A percentile compares a stretch with the other conserved stretches of the same genome.
These are phyloP conservation scores for Macrotyloma uniflorum DNA, from an alignment of 306 rosid species.

Conservation along the genomic window DNA sequence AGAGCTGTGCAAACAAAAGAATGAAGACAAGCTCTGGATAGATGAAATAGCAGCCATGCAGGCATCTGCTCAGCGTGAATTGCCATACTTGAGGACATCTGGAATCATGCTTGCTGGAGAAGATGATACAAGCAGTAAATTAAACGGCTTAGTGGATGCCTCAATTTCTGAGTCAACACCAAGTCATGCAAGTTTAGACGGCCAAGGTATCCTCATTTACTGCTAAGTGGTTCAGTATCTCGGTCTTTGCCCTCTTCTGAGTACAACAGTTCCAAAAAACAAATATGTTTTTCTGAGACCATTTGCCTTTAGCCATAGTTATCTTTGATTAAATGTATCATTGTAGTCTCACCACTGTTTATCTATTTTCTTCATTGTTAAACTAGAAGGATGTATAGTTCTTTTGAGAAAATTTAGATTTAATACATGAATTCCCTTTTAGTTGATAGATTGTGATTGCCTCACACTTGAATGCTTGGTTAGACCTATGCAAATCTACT, in stretches of 20 bases:
- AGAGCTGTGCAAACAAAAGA: constrained; percentile 89
- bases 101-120: constrained; percentile 94
- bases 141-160: constrained; percentile 55
- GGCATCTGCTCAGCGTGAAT: constrained; percentile 64
- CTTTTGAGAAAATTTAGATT: constrained; percentile 21
- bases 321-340: constrained; percentile 1
- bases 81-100: constrained; percentile 78
- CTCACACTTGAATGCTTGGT: neutral
- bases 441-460: neutral
- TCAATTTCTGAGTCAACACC: constrained; percentile 73
- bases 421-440: neutral
- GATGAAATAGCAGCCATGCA: constrained; percentile 99
- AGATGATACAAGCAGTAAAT: constrained; percentile 62
- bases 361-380: neutral
- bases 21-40: constrained; percentile 90
- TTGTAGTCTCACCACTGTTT: neutral
- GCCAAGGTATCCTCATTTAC: constrained; percentile 68
- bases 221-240: constrained; percentile 10
- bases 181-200: constrained; percentile 85
- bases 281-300: neutral
- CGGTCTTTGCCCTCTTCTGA: neutral
- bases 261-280: neutral
- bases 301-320: neutral
- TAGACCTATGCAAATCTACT: neutral
- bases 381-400: constrained; percentile 1